These are phyloP conservation scores for Heimioporus punctisporus DNA, from an alignment of 1,284 basidiomycete genomes.

Conservation along the genomic window DNA sequence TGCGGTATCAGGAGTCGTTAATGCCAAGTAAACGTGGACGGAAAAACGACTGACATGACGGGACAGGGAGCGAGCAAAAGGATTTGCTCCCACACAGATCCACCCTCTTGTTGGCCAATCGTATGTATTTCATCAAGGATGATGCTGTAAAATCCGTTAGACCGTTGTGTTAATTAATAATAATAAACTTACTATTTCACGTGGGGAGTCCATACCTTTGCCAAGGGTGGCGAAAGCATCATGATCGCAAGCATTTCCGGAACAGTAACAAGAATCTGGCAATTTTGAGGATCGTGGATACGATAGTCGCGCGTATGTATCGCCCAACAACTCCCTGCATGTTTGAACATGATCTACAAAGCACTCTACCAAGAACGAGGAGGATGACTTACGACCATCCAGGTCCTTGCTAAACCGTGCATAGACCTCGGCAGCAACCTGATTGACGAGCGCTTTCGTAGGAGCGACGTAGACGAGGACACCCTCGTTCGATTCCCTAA, in stretches of 20 bases:
- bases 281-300: constrained; percentile 62
- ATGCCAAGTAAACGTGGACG: constrained; percentile 9
- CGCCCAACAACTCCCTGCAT: constrained; percentile 59
- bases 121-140: constrained; percentile 76
- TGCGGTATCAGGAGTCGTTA: neutral
- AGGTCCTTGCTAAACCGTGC: constrained; percentile 67
- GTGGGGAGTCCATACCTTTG: constrained; percentile 59
- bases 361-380: neutral
- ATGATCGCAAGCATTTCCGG: constrained; percentile 70
- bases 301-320: constrained; percentile 71
- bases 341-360: too few relatives aligned
- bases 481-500: constrained; percentile 61
- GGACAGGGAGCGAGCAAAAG: constrained; percentile 66
- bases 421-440: constrained; percentile 72
- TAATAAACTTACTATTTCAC: constrained; percentile 51
- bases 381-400: constrained; percentile 42
- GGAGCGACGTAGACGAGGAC: constrained; percentile 76
- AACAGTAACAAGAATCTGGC: constrained; percentile 73
- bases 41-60: constrained; percentile 54
- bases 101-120: constrained; percentile 69
- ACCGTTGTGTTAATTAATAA: neutral
- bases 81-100: constrained; percentile 73
- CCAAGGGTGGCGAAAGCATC: constrained; percentile 66
- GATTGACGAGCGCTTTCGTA: constrained; percentile 71
- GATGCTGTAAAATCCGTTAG: constrained; percentile 42